These are phyloP conservation scores for Madurella mycetomatis DNA, from an alignment of 2,329 filamentous ascomycete species.

Conservation along the genomic window DNA sequence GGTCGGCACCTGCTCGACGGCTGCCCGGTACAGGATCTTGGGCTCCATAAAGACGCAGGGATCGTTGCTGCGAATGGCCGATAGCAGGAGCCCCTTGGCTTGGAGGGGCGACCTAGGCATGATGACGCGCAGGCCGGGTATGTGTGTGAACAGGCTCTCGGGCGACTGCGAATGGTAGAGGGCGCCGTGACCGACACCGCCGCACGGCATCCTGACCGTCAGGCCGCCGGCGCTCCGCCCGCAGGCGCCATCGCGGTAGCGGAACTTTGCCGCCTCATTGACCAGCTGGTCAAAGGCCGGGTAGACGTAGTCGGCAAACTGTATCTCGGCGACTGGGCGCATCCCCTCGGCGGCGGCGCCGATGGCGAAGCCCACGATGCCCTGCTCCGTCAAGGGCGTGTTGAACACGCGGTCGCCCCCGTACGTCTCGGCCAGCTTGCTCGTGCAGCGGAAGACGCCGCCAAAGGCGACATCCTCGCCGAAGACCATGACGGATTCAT, in stretches of 20 bases:
- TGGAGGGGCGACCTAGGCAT: slow-evolving; percentile 82
- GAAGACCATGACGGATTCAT: slow-evolving; percentile 85
- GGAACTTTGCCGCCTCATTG: slow-evolving; percentile 85
- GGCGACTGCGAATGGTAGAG: slow-evolving; percentile 87
- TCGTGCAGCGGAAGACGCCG: slow-evolving; percentile 91
- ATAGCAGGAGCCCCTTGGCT: slow-evolving; percentile 79
- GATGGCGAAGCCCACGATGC: slow-evolving; percentile 89
- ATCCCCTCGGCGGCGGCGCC: slow-evolving; percentile 87
- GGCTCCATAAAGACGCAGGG: slow-evolving; percentile 92
- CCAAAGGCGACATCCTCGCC: slow-evolving; percentile 97
- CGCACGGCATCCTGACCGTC: slow-evolving; percentile 85
- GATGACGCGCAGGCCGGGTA: slow-evolving; percentile 79
- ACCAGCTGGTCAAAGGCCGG: slow-evolving; percentile 92
- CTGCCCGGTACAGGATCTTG: slow-evolving; percentile 86
- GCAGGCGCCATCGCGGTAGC: slow-evolving; percentile 65
- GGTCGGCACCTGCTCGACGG: slow-evolving; percentile 84
- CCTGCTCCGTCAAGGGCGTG: slow-evolving; percentile 89
- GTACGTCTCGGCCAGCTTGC: slow-evolving; percentile 83
- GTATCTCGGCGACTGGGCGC: slow-evolving; percentile 89
- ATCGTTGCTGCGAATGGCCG: slow-evolving; percentile 74
- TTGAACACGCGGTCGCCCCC: slow-evolving; percentile 91
- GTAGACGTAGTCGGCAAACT: slow-evolving; percentile 92
- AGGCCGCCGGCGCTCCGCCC: slow-evolving; percentile 67
- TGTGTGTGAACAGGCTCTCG: slow-evolving; percentile 81
- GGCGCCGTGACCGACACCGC: slow-evolving; percentile 83